A percentile compares a stretch with the other conserved stretches of the same genome.
Conservation (phyloP, 148 eudicot genomes). For the Fagopyrum tataricum region DNA sequence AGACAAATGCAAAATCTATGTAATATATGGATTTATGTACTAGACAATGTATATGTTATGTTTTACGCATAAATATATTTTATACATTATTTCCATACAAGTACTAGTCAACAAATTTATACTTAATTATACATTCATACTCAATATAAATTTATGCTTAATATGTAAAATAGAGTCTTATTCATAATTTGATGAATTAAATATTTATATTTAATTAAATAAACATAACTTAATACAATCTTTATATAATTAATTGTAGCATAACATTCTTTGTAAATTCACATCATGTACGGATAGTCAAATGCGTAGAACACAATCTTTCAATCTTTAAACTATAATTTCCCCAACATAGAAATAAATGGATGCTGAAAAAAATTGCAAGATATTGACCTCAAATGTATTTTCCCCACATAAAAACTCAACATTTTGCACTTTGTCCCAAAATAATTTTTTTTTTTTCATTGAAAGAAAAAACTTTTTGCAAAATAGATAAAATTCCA, state of each 20-base stretch:
- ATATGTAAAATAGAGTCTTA: no score
- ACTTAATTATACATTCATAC: no score
- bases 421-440: not conserved
- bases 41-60: no score
- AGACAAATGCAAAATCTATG: no score
- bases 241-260: not conserved
- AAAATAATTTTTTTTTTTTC: not conserved
- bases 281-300: not conserved
- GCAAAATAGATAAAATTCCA: not conserved
- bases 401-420: not conserved
- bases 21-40: no score
- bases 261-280: not conserved
- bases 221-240: not conserved
- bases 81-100: no score
- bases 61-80: no score
- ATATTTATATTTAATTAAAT: no score
- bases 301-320: not conserved
- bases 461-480: not conserved
- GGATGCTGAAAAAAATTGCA: not conserved
- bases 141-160: no score
- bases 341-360: not conserved
- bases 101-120: no score
- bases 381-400: not conserved
- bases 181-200: no score
- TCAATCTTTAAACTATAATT: not conserved